These are phyloP conservation scores for Bipolaris bicolor DNA, from an alignment of 2,329 filamentous ascomycete species.

Conservation along the genomic window DNA sequence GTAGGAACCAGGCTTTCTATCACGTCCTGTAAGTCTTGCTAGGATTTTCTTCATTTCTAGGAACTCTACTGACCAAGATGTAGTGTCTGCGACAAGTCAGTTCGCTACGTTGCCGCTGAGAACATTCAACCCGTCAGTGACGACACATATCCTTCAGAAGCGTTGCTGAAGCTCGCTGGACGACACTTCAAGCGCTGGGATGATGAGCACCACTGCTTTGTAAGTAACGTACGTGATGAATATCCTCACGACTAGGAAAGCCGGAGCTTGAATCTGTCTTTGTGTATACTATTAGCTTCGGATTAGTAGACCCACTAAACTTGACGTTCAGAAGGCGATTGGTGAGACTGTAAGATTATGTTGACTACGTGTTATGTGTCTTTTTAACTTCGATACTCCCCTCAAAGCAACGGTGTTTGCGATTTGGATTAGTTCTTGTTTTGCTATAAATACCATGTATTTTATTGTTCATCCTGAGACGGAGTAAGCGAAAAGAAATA, in stretches of 20 bases:
- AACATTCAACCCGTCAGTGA: constrained; percentile 65
- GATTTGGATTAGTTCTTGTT: neutral
- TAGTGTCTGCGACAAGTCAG: constrained; percentile 70
- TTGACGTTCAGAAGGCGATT: neutral
- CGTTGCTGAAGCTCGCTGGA: constrained; percentile 74
- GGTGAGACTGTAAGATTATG: neutral
- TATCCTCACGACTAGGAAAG: constrained; percentile 77
- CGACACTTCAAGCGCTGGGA: constrained; percentile 91
- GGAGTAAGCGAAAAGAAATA: too few species aligned
- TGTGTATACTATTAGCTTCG: neutral
- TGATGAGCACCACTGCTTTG: constrained; percentile 66
- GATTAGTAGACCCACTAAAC: too few species aligned
- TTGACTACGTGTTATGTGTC: neutral
- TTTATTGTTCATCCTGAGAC: neutral
- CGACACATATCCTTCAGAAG: constrained; percentile 55
- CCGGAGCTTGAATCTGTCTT: too few species aligned
- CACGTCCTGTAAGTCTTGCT: constrained; percentile 75
- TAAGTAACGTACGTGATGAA: constrained; percentile 82
- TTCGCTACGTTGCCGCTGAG: constrained; percentile 79
- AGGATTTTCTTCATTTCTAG: neutral
- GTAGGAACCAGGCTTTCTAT: constrained; percentile 76
- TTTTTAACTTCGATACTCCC: neutral
- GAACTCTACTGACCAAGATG: neutral
- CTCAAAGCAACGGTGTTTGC: neutral
- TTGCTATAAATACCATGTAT: neutral